Conservation (phyloP, 192 early-diverging fungal species). For the Chytriomyces sp. region DNA sequence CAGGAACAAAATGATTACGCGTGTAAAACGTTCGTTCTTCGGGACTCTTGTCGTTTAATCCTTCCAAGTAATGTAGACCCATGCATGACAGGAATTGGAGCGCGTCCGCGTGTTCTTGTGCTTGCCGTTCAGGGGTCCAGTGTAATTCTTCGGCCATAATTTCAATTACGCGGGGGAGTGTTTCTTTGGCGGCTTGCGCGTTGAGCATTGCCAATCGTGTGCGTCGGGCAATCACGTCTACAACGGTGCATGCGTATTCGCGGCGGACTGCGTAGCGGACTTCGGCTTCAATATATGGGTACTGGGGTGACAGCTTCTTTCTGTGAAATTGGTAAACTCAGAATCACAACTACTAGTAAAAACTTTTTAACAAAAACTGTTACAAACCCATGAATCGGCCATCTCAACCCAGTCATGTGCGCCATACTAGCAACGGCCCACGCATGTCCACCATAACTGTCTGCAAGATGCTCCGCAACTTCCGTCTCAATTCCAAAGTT, state of each 20-base stretch:
- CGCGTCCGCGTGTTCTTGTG: constrained; percentile 71
- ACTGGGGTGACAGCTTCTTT: constrained; percentile 73
- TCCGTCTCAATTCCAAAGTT: constrained; percentile 93
- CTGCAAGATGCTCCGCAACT: constrained; percentile 86
- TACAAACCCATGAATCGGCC: constrained; percentile 76
- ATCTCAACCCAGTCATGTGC: constrained; percentile 70
- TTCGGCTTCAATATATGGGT: constrained; percentile 95
- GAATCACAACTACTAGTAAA: background rate
- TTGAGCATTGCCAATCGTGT: constrained; percentile 92
- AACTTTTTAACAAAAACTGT: too few relatives aligned
- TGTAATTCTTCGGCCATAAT: constrained; percentile 90
- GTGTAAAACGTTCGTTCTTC: constrained; percentile 50
- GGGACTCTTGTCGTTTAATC: constrained; percentile 1
- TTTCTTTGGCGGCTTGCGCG: constrained; percentile 85
- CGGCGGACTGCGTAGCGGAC: constrained; percentile 87
- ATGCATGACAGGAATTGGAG: constrained; percentile 84
- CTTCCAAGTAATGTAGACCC: constrained; percentile 69
- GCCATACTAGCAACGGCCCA: constrained; percentile 91
- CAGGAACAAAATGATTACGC: constrained; percentile 66
- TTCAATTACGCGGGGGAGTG: constrained; percentile 83
- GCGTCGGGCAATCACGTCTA: constrained; percentile 93
- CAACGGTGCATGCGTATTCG: constrained; percentile 92
- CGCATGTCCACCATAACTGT: constrained; percentile 92
- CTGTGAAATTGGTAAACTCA: background rate
- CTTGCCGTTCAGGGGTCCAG: constrained; percentile 73